Evolutionary conservation across 2,329 filamentous ascomycete genomes (phyloP).

Genomic region (Aspergillus latus): DNA sequence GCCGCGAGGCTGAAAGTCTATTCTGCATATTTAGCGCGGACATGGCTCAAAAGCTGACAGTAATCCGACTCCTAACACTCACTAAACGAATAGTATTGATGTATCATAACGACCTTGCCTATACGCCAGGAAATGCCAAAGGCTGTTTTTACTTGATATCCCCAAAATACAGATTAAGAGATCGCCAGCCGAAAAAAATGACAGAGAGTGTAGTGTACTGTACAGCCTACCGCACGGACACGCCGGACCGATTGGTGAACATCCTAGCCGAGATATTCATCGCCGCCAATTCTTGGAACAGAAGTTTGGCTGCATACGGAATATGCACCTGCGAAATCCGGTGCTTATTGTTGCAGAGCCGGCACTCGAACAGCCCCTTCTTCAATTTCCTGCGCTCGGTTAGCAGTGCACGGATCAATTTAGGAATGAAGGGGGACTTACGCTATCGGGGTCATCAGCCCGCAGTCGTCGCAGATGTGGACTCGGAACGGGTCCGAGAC

Average conservation of each 20-base stretch:
- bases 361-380: constrained; percentile 93
- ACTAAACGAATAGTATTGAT: constrained; percentile 6
- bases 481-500: constrained; percentile 98
- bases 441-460: constrained; percentile 98
- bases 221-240: constrained; percentile 40
- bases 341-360: constrained; percentile 98
- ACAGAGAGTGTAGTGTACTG: constrained; percentile 2
- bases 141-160: constrained; percentile 21
- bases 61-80: too few species aligned
- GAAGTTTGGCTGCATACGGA: constrained; percentile 93
- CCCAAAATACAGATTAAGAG: constrained; percentile 15
- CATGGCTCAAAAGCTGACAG: neutral
- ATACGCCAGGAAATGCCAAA: constrained; percentile 30
- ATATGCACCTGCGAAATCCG: constrained; percentile 98
- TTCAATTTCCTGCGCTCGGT: constrained; percentile 70
- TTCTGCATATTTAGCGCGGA: constrained; percentile 6
- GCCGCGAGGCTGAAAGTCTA: neutral
- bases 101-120: constrained; percentile 17
- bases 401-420: constrained; percentile 24
- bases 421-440: constrained; percentile 58
- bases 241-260: constrained; percentile 71
- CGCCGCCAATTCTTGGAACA: constrained; percentile 95
- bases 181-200: constrained; percentile 13
- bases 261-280: constrained; percentile 99
- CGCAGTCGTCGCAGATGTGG: constrained; percentile 97